Base-by-base conservation (phyloP, 192 early-diverging fungal species). In the Coemansia sp. region DNA sequence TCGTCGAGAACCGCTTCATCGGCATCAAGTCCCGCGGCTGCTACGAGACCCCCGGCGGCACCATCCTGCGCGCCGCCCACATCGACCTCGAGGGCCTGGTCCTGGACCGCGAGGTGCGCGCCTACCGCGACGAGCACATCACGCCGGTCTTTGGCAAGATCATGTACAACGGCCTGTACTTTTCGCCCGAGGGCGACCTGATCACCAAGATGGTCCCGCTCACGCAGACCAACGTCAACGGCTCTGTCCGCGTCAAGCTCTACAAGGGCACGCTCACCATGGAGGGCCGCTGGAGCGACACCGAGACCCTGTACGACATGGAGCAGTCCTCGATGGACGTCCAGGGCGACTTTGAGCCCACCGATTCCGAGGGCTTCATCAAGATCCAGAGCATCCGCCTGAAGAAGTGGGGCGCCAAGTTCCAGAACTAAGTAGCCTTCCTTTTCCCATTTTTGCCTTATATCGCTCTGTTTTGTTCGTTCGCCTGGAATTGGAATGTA, bases 1-100 rank as follows among this genome's bases (percentile, higher is more conserved):
- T 99, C 82, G 97, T 99, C 58, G 97, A 97, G 86, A 95, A 95
- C 82, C 88, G 97, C 45, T 98, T 95, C 80, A 95, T 98, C 64
- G 95, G 95, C 55, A 93, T 98, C 85, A 98, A 97, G 85, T 95
- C 92, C 53, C 93, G 95, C 35, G 95, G 96, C 70, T 98, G 97
- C 83, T 98, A 98, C 88, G 97, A 98, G 77, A 97, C 97, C 42
- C 97, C 97, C 51, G 97, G 91, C 21, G 97, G 95, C 54, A 98
- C 97, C 19, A 90, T 98, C 51, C 83, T 98, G 56, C 91, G 92
- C 70, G 88, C 89, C 44, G 94, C 94, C 2, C 95, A 98, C 82
- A 87, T 93, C 47, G 97, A 98, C 71, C 78, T 98, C 29, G 97
- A 98, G 81, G 95, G 95, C 42, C 80, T 98, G 53, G 89, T 89